Evolutionary conservation across 2,329 filamentous ascomycete genomes (phyloP).

Genomic region (Microdochium bolleyi): DNA sequence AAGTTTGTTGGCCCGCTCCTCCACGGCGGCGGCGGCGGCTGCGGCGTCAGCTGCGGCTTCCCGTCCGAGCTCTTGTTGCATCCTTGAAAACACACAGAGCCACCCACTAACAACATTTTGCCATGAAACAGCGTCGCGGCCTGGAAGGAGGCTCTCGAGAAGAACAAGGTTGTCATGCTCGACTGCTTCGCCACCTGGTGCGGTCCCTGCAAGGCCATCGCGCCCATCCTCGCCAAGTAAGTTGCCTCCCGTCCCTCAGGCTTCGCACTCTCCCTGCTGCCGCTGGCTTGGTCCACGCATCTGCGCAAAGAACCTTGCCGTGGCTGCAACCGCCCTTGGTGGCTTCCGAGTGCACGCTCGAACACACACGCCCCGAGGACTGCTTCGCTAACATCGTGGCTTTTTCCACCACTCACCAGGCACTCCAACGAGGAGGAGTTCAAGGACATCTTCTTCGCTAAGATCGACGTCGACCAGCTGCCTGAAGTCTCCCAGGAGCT

Average conservation of each 20-base stretch:
- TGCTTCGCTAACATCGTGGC: background rate
- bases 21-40: background rate
- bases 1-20: conserved; percentile 10
- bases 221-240: conserved; percentile 64
- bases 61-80: background rate
- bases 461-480: conserved; percentile 84
- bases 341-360: too few relatives aligned
- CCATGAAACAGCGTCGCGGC: conserved; percentile 13
- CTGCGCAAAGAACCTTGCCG: background rate
- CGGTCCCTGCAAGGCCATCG: conserved; percentile 88
- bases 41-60: conserved; percentile 2
- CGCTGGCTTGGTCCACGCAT: conserved; percentile 6
- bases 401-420: conserved; percentile 25
- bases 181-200: conserved; percentile 91
- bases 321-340: too few relatives aligned
- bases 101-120: too few relatives aligned
- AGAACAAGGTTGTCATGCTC: conserved; percentile 60
- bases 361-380: too few relatives aligned
- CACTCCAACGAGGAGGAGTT: conserved; percentile 49
- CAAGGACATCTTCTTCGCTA: conserved; percentile 65
- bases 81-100: too few relatives aligned
- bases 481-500: conserved; percentile 69
- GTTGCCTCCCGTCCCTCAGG: conserved; percentile 16
- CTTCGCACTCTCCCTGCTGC: too few relatives aligned
- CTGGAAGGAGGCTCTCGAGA: conserved; percentile 18